Evolutionary conservation across 805 yeast genomes (phyloP).

Genomic region (Peterozyma toletana): DNA sequence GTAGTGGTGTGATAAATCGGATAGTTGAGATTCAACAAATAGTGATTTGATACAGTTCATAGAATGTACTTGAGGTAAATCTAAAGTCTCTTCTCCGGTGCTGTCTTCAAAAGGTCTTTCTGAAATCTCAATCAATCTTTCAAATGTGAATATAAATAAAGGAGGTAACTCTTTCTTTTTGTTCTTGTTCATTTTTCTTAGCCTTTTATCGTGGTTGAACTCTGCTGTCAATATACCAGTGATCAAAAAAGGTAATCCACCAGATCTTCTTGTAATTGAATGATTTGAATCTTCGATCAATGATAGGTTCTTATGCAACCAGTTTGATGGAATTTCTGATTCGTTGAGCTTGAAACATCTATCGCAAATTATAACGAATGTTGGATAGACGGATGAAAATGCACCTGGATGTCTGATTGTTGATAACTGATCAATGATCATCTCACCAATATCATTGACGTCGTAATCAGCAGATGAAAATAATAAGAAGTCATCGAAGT

Average conservation of each 20-base stretch:
- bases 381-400: constrained; percentile 80
- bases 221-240: constrained; percentile 65
- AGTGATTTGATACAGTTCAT: constrained; percentile 76
- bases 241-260: constrained; percentile 79
- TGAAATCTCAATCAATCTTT: constrained; percentile 48
- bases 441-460: constrained; percentile 37
- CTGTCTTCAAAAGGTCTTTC: constrained; percentile 34
- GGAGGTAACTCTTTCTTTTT: constrained; percentile 12
- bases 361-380: constrained; percentile 60
- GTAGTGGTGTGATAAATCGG: constrained; percentile 41
- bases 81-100: constrained; percentile 48
- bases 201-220: constrained; percentile 9
- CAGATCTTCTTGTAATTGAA: constrained; percentile 81
- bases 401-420: constrained; percentile 87
- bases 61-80: constrained; percentile 91
- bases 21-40: constrained; percentile 63
- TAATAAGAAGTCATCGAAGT: constrained; percentile 18
- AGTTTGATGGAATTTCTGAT: constrained; percentile 34
- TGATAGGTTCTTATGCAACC: constrained; percentile 54
- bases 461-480: constrained; percentile 10
- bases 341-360: constrained; percentile 36
- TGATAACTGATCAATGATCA: constrained; percentile 60
- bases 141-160: constrained; percentile 43
- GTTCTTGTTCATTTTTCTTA: constrained; percentile 16
- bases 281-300: constrained; percentile 53